A percentile compares a stretch with the other conserved stretches of the same genome.
phyloP scores from a whole-genome alignment of 805 yeast genomes.

The Yarrowia deformans region DNA sequence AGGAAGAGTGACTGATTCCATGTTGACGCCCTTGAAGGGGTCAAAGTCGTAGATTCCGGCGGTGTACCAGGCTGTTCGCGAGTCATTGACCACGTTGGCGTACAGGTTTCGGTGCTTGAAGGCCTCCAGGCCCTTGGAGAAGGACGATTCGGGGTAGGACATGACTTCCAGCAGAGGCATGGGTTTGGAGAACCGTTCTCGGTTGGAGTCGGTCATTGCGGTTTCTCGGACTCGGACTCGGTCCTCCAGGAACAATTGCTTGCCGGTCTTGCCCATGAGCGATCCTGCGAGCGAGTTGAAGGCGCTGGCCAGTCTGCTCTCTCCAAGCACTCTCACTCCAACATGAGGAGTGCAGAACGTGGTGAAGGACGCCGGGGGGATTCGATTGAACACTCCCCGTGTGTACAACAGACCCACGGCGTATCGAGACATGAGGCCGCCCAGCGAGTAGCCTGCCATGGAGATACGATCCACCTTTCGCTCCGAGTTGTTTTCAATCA shows the following conservation, averaged over 20 bases:
- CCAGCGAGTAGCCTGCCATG: conserved; percentile 85
- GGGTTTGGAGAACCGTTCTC: conserved; percentile 40
- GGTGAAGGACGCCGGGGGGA: conserved; percentile 66
- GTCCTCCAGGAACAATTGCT: conserved; percentile 66
- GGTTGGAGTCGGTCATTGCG: conserved; percentile 42
- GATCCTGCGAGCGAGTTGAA: conserved; percentile 72
- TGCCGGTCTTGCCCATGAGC: conserved; percentile 73
- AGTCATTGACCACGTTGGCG: conserved; percentile 81
- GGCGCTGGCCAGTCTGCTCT: conserved; percentile 56
- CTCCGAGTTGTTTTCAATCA: conserved; percentile 39
- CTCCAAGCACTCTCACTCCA: conserved; percentile 65
- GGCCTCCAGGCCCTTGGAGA: conserved; percentile 60
- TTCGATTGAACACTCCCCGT: conserved; percentile 58
- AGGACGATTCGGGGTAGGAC: conserved; percentile 68
- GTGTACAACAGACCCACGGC: conserved; percentile 73
- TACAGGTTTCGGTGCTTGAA: conserved; percentile 67
- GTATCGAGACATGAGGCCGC: conserved; percentile 84
- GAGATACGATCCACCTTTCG: conserved; percentile 68
- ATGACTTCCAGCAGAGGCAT: conserved; percentile 68
- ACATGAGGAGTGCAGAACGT: conserved; percentile 77
- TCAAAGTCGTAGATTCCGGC: conserved; percentile 52
- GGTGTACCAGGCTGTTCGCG: conserved; percentile 84
- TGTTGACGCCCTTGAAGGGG: conserved; percentile 31
- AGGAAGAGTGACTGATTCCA: conserved; percentile 31
- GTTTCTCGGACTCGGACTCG: conserved; percentile 28